Evolutionary conservation across 1,139 yeast species (phyloP), one percentile per base, ranked within the genome.

Genomic region (Kodamaea arcana): DNA sequence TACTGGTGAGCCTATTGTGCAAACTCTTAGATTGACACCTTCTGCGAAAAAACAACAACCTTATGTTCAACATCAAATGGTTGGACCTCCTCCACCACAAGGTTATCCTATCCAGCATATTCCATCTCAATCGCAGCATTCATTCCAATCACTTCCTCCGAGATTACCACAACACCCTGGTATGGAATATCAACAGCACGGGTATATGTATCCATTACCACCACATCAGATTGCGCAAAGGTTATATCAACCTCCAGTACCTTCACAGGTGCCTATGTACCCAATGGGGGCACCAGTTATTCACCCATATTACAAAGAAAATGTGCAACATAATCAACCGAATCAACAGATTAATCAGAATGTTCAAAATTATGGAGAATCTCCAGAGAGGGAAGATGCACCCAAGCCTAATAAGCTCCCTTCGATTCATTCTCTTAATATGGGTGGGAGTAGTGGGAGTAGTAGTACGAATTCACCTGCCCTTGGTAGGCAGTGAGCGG

Each of bases 1-100:
- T 16, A 32, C 34, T 8, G 34, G 34, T 2, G 34, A 32, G 20
- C 30, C 34, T 4, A 32, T 32, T 11, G 34, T 32, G 8, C 34
- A 32, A 22, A 32, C 34, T 4, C 30, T 32, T 15, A 21, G 30
- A 11, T 16, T 32, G 15, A 27, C 34, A 4, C 34, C 34, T 5
- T 5, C 28, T 13, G 14, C 17, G 4, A 4, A 15, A 27, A 21
- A 24, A 27, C 24, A 14, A 25, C 27, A 3, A 13, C 27, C 2
- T n/a, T 32, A 15, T 27, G 21, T 18, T 23, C 34, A 3, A 12
- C 24, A 18, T 20, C 30, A 6, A 12, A 15, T 7, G 9, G n/a
- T 11, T 21, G 22, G 14, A 14, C 27, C 11, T 13, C 23, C 25
- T 5, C 28, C 28, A 13, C 28, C 15, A 25, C 28, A 25, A 5